A percentile compares a stretch with the other conserved stretches of the same genome.
Evolutionary conservation across 2,329 filamentous ascomycete genomes (phyloP).

Genomic region (Bipolaris gigantea): DNA sequence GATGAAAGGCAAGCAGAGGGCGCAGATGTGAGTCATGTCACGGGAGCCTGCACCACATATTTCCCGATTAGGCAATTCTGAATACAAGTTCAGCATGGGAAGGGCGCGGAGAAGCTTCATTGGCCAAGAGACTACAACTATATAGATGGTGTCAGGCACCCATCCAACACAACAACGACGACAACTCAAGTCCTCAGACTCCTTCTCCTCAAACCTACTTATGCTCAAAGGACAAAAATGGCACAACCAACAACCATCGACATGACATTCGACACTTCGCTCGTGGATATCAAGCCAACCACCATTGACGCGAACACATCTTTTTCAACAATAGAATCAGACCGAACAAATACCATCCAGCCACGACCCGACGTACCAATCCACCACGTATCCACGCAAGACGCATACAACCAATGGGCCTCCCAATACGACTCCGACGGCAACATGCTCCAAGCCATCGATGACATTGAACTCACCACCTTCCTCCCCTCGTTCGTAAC

Average conservation of each 20-base stretch:
- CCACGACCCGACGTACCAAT: slow-evolving; percentile 20
- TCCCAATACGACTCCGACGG: slow-evolving; percentile 65
- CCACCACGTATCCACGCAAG: slow-evolving; percentile 44
- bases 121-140: slow-evolving; percentile 21
- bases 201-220: neutral
- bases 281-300: slow-evolving; percentile 36
- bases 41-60: slow-evolving; percentile 31
- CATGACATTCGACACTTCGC: slow-evolving; percentile 46
- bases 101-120: slow-evolving; percentile 19
- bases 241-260: slow-evolving; percentile 41
- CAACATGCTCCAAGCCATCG: slow-evolving; percentile 67
- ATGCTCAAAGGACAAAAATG: slow-evolving; percentile 23
- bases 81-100: slow-evolving; percentile 18
- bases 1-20: neutral
- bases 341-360: slow-evolving; percentile 28
- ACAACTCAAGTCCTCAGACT: too few species aligned
- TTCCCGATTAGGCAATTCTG: slow-evolving; percentile 25
- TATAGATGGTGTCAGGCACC: slow-evolving; percentile 18
- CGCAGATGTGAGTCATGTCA: slow-evolving; percentile 37
- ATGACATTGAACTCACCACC: slow-evolving; percentile 58
- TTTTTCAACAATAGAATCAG: slow-evolving; percentile 44
- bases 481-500: slow-evolving; percentile 55
- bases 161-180: neutral
- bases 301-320: slow-evolving; percentile 23
- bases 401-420: slow-evolving; percentile 56